Evolutionary conservation across 176 grass and related monocot species (phyloP), one percentile per base, ranked within the genome.

Genomic region (Calamus simplicifolius): DNA sequence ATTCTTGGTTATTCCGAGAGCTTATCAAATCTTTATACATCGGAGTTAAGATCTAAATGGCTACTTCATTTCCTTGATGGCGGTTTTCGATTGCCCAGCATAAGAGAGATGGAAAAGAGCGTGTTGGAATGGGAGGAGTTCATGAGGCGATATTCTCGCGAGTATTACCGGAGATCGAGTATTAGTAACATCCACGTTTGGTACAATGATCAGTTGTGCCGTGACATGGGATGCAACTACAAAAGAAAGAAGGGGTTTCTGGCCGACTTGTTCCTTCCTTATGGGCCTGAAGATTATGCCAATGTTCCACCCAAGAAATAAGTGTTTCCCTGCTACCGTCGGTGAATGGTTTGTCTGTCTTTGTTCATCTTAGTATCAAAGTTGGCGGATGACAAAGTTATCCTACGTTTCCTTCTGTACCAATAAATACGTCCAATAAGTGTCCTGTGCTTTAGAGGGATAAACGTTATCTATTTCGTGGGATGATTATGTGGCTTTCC

Each of bases 181-280:
- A 28, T 66, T 23, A 0, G 21, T 53, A 66, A 21, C 5, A 2
- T 53, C 4, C 48, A 66, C 49, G 53, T 18, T 5, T 66, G 50
- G 49, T 66, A 66, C 50, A 29, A 29, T 28, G 63, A 66, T 66
- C 63, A 43, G 26, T 10, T 68, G 50, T 68, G 64, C 64, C 14
- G 26, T 2, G 64, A 67, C 17, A 67, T 67, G 64, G 64, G 64
- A 13, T 67, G 64, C 64, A 55, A 55, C 51, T 51, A 51, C 16
- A 68, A 1, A 27, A 68, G 64, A 51, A 68, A 43, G 64, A 68
- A 54, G 25, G 27, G 50, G 4, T 54, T 55, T 27, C 16, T 55
- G 0, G 64, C 51, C 15, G 64, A 67, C 3, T 66, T 48, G 63
- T 14, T 66, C 63, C 19, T 66, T 29, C 50, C 51, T 21, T 55